Conservation (phyloP, 139 green algal species). For the Micromonas pusilla region DNA sequence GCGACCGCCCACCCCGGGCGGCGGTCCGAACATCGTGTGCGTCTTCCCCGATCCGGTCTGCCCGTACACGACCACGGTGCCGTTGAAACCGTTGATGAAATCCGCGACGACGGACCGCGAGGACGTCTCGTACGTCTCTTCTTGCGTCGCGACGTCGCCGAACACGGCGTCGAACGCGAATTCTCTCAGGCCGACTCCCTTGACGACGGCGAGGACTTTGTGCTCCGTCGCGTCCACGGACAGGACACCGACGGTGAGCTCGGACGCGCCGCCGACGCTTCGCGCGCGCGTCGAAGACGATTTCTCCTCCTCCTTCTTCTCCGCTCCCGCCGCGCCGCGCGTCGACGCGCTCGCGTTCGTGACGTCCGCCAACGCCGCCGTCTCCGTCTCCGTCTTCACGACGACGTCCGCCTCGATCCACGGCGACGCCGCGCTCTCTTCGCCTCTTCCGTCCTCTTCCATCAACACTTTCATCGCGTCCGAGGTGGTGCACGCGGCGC, state of each 20-base stretch:
- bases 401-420: background rate
- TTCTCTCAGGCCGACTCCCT: constrained; percentile 28
- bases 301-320: constrained; percentile 6
- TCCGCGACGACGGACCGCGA: background rate
- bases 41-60: constrained; percentile 35
- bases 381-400: background rate
- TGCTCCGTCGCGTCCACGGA: background rate
- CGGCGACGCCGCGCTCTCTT: background rate
- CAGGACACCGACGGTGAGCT: background rate
- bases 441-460: background rate
- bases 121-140: background rate
- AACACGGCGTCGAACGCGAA: constrained; percentile 25
- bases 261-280: background rate
- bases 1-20: background rate
- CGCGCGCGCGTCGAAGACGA: background rate
- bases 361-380: background rate
- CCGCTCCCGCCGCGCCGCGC: too few relatives aligned
- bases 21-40: constrained; percentile 32
- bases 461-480: constrained; percentile 1
- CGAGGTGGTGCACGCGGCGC: background rate
- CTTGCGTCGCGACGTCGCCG: background rate
- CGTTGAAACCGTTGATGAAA: constrained; percentile 20
- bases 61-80: constrained; percentile 29
- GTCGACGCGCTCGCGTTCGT: background rate
- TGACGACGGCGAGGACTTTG: constrained; percentile 20